phyloP scores from a whole-genome alignment of 2,329 filamentous ascomycete species.

The Hirsutella minnesotensis region DNA sequence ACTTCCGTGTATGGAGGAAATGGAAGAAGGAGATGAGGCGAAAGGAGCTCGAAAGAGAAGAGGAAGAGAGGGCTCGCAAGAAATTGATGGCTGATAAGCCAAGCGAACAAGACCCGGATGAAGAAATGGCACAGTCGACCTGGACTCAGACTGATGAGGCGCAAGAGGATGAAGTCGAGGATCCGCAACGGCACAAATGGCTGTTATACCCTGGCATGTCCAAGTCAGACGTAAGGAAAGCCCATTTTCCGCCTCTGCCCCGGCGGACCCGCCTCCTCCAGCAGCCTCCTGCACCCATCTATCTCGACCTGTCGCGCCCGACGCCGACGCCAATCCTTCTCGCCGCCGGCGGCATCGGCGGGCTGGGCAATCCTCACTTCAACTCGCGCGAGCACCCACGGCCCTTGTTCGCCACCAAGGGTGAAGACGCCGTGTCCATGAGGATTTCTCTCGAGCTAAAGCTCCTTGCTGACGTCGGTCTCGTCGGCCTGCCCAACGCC shows the following conservation, averaged over 20 bases:
- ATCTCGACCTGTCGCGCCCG: constrained; percentile 60
- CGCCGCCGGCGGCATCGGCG: constrained; percentile 77
- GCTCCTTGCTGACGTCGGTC: constrained; percentile 84
- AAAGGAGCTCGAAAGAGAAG: constrained; percentile 1
- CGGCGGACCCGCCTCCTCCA: constrained; percentile 42
- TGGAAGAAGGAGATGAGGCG: background rate
- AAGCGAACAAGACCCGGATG: constrained; percentile 1
- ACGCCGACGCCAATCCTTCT: constrained; percentile 78
- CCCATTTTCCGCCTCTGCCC: constrained; percentile 39
- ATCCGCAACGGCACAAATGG: constrained; percentile 59
- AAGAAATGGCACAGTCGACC: background rate
- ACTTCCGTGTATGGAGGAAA: constrained; percentile 6
- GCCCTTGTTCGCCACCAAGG: constrained; percentile 81
- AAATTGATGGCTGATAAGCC: background rate
- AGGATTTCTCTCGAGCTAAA: constrained; percentile 84
- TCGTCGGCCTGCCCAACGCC: constrained; percentile 91
- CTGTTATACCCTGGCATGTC: constrained; percentile 71
- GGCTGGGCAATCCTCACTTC: constrained; percentile 90
- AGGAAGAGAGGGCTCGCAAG: constrained; percentile 2
- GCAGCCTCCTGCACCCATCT: constrained; percentile 62
- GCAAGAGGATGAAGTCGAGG: constrained; percentile 18
- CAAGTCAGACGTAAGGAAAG: constrained; percentile 51
- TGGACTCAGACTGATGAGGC: background rate
- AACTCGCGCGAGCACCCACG: constrained; percentile 60
- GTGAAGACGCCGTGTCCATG: constrained; percentile 67